phyloP scores from a whole-genome alignment of 225 moss, liverwort and hornwort species.

The Straminergon stramineum region DNA sequence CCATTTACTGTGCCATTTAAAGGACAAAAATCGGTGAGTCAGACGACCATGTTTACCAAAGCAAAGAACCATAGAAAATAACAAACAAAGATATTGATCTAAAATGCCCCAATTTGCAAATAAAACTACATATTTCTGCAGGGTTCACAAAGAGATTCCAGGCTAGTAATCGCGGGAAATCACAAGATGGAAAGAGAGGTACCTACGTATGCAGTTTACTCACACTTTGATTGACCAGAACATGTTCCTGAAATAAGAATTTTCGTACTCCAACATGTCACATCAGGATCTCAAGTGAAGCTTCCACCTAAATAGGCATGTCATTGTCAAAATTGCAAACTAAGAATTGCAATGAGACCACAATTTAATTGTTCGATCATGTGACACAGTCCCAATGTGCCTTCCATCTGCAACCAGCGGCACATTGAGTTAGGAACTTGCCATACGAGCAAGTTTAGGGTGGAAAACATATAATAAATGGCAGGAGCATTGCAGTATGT shows the following conservation, averaged over 20 bases:
- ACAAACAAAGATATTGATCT: background rate
- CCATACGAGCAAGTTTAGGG: background rate
- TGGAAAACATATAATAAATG: background rate
- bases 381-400: conserved; percentile 80
- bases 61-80: background rate
- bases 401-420: conserved; percentile 59
- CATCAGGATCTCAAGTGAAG: background rate
- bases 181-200: background rate
- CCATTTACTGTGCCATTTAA: conserved; percentile 1
- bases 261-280: background rate
- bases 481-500: background rate
- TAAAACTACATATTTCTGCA: background rate
- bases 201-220: background rate
- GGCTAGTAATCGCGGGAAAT: background rate
- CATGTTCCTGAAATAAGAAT: background rate
- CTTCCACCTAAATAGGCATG: background rate
- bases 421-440: background rate
- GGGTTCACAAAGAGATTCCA: background rate
- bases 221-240: background rate
- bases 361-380: conserved; percentile 87
- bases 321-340: background rate
- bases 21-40: background rate
- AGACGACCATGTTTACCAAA: background rate
- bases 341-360: conserved; percentile 62
- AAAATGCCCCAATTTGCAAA: background rate